Base-by-base conservation (phyloP, 2,329 filamentous ascomycete species). In the Talaromyces sp. region DNA sequence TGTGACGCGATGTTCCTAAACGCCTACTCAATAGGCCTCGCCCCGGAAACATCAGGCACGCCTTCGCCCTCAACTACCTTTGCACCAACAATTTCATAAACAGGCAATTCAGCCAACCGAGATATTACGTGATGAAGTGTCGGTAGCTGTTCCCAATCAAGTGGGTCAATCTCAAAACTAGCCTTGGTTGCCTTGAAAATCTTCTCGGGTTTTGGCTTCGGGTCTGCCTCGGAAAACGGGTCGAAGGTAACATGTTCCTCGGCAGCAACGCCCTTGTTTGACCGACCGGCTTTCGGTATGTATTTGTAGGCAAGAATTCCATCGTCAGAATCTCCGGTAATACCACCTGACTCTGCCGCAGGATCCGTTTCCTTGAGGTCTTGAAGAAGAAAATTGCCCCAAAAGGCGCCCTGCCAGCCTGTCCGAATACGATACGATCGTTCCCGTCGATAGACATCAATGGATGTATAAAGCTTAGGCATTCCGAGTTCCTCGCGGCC, bases 401-500 rank as follows among this genome's bases (percentile, higher is more conserved):
- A 80, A 6, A 69, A 66, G n/a, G 74, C 70, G 0, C 77, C 77
- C 59, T 77, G 65, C 79, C 79, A 80, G 56, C 73, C 72, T 1
- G 77, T 76, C 10, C 68, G 70, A 27, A 82, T 64, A 4, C 69
- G 69, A 61, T 76, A 79, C 0, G 72, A 74, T 31, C 71, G 67
- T 17, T 62, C 65, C 24, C 71, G 68, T 48, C 72, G 68, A 29
- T 75, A 64, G 14, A 83, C 64, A 27, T 83, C 76, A 10, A 86
- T 76, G 0, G 79, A 72, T n/a, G 79, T 79, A 63, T 77, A 85
- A 0, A 86, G 63, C 70, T 86, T 87, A 0, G 83, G 83, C 79
- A 86, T 84, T 0, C 85, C 85, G 0, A 87, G 74, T 64, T 87
- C 85, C 53, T 87, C 85, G 1, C 84, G 74, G 0, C 83, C 84